These are phyloP conservation scores for Saururus chinensis DNA, from an alignment of 164 flowering plant genomes.

Conservation along the genomic window DNA sequence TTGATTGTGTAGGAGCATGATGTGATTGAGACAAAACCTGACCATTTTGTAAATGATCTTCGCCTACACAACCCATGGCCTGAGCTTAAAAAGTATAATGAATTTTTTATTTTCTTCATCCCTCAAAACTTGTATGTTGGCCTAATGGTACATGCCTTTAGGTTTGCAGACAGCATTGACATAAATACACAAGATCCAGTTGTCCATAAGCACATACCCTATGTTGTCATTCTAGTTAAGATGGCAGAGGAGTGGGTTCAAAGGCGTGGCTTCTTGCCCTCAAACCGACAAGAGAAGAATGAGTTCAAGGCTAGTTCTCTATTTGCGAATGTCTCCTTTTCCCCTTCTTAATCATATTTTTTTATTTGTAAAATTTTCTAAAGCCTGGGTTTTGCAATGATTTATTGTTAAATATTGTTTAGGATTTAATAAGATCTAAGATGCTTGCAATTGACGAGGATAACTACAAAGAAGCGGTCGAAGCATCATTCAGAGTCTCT, in stretches of 20 bases:
- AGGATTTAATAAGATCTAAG: conserved; percentile 72
- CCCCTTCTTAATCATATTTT: background rate
- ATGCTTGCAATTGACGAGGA: conserved; percentile 81
- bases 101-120: background rate
- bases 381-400: conserved; percentile 6
- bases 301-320: conserved; percentile 62
- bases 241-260: conserved; percentile 82
- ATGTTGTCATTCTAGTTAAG: conserved; percentile 89
- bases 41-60: conserved; percentile 89
- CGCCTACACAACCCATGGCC: conserved; percentile 96
- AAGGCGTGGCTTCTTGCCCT: conserved; percentile 69
- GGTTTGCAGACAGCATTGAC: conserved; percentile 85
- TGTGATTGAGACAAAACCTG: conserved; percentile 95
- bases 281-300: conserved; percentile 82
- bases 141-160: conserved; percentile 12
- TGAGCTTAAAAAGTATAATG: conserved; percentile 59
- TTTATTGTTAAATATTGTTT: conserved; percentile 2
- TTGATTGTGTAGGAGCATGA: conserved; percentile 59
- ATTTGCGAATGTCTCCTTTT: background rate
- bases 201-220: conserved; percentile 88
- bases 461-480: conserved; percentile 93
- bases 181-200: conserved; percentile 68
- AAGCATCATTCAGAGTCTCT: conserved; percentile 86
- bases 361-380: background rate
- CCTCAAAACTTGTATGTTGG: conserved; percentile 3